Evolutionary conservation across 129 eudicot genomes (phyloP).

Genomic region (Chrysanthemum lavandulifolium): DNA sequence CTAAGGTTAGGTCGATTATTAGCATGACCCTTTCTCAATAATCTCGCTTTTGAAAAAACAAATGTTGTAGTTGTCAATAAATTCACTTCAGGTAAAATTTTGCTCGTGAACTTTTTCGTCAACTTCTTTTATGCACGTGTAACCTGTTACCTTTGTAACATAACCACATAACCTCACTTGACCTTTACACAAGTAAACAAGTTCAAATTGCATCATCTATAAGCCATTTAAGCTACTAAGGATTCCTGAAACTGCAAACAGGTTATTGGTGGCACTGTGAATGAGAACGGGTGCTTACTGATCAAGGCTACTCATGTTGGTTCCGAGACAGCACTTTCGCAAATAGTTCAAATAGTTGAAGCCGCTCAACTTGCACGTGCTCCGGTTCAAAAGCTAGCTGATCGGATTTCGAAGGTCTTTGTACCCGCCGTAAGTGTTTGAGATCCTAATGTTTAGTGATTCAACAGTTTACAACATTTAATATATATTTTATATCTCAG

Average conservation of each 20-base stretch:
- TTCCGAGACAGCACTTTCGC: slow-evolving; percentile 94
- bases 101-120: too few species aligned
- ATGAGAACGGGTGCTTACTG: slow-evolving; percentile 86
- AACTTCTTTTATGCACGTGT: neutral
- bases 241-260: slow-evolving; percentile 26
- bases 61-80: too few species aligned
- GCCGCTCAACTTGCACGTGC: slow-evolving; percentile 99
- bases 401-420: slow-evolving; percentile 72
- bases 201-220: neutral
- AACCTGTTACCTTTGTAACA: slow-evolving; percentile 2
- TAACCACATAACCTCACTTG: too few species aligned
- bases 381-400: slow-evolving; percentile 98
- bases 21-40: too few species aligned
- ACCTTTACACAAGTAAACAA: too few species aligned
- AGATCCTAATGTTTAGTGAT: slow-evolving; percentile 6
- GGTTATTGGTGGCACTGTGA: slow-evolving; percentile 98
- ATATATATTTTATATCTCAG: slow-evolving; percentile 36
- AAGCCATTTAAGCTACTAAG: neutral
- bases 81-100: too few species aligned
- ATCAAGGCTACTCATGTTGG: slow-evolving; percentile 95
- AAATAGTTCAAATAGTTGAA: slow-evolving; percentile 94
- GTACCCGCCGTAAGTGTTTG: slow-evolving; percentile 77
- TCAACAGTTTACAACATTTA: neutral
- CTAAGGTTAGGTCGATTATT: too few species aligned
- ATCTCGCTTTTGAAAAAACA: too few species aligned